A percentile compares a stretch with the other conserved stretches of the same genome.
Conservation (phyloP, 805 yeast genomes). For the Wickerhamomyces alni region DNA sequence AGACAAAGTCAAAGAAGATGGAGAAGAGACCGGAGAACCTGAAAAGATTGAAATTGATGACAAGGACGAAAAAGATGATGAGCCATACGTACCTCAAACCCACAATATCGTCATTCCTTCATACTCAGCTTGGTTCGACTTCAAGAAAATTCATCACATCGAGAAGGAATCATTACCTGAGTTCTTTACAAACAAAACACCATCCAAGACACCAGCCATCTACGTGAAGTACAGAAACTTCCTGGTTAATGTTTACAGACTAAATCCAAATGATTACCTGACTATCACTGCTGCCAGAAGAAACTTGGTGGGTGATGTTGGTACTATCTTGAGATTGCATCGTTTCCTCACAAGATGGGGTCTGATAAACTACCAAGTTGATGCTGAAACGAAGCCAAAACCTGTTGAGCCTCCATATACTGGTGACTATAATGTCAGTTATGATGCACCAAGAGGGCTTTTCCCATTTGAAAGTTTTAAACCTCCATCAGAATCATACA, state of each 20-base stretch:
- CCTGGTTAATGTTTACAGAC: slow-evolving; percentile 79
- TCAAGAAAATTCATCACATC: slow-evolving; percentile 65
- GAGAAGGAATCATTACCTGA: slow-evolving; percentile 86
- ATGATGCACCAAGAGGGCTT: slow-evolving; percentile 87
- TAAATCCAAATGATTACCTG: slow-evolving; percentile 84
- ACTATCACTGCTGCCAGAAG: slow-evolving; percentile 90
- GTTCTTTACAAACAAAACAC: slow-evolving; percentile 67
- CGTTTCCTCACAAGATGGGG: slow-evolving; percentile 89
- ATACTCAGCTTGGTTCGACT: slow-evolving; percentile 79
- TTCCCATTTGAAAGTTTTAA: slow-evolving; percentile 87
- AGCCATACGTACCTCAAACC: slow-evolving; percentile 46
- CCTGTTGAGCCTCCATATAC: slow-evolving; percentile 67
- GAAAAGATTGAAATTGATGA: slow-evolving; percentile 4
- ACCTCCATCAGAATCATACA: slow-evolving; percentile 44
- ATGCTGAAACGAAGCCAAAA: slow-evolving; percentile 66
- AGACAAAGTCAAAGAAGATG: slow-evolving; percentile 9
- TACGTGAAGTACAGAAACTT: slow-evolving; percentile 82
- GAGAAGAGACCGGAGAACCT: neutral
- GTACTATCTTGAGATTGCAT: slow-evolving; percentile 79
- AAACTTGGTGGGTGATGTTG: slow-evolving; percentile 87
- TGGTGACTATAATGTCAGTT: slow-evolving; percentile 69
- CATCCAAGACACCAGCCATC: slow-evolving; percentile 74
- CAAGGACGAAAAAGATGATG: slow-evolving; percentile 7
- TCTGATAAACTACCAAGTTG: slow-evolving; percentile 85
- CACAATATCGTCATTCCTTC: slow-evolving; percentile 85